Evolutionary conservation across 73 alveolate genomes (phyloP).

Genomic region (Effrenium voratum): DNA sequence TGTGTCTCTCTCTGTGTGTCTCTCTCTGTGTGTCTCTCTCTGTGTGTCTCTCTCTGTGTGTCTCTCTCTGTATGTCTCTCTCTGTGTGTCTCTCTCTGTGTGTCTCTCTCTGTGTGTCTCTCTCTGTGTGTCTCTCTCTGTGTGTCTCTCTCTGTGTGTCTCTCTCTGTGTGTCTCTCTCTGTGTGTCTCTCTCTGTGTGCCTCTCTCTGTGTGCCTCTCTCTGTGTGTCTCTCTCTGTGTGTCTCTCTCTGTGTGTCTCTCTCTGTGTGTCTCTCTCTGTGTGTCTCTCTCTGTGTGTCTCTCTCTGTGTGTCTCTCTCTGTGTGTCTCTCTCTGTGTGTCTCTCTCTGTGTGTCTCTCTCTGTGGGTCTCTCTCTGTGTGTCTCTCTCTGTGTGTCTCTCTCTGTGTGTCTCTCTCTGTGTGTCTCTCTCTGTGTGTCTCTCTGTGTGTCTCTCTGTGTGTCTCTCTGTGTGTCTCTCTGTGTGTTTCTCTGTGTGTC

Average conservation of each 20-base stretch:
- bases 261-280: constrained; percentile 2
- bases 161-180: neutral
- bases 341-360: neutral
- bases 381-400: neutral
- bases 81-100: neutral
- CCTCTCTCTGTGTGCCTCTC: constrained; percentile 12
- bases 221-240: constrained; percentile 2
- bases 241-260: constrained; percentile 4
- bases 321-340: neutral
- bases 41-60: neutral
- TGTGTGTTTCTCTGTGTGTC: neutral
- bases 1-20: constrained; percentile 17
- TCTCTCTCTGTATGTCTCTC: neutral
- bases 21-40: constrained; percentile 3
- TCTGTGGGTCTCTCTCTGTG: constrained; percentile 10
- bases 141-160: constrained; percentile 17
- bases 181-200: neutral
- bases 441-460: neutral
- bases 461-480: constrained; percentile 2
- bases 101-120: neutral
- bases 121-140: neutral
- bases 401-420: neutral
- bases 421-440: constrained; percentile 10
- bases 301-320: constrained; percentile 11
- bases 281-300: neutral